Percentiles rank a stretch among this genome's conserved stretches.
phyloP scores from a whole-genome alignment of 371 early-diverging fungal species.

The Umbelopsis sp. region DNA sequence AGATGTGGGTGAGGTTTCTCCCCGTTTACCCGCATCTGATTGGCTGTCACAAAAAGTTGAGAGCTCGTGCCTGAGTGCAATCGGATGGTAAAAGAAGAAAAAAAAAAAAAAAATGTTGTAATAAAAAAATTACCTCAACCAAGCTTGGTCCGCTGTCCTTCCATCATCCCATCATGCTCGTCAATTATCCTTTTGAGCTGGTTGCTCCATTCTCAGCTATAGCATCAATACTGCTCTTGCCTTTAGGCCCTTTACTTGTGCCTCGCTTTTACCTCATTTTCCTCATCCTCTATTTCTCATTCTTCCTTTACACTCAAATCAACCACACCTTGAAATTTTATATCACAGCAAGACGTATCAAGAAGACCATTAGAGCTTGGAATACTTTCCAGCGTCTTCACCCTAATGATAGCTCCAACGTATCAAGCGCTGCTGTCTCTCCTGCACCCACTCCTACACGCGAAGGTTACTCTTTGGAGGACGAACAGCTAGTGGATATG shows the following conservation, averaged over 20 bases:
- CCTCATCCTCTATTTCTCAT: slow-evolving; percentile 40
- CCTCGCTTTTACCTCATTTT: slow-evolving; percentile 42
- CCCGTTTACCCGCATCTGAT: slow-evolving; percentile 1
- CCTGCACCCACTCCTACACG: slow-evolving; percentile 29
- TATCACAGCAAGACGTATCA: slow-evolving; percentile 39
- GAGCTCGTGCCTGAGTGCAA: slow-evolving; percentile 14
- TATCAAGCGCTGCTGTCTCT: slow-evolving; percentile 23
- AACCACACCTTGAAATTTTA: slow-evolving; percentile 50
- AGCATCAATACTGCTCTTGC: slow-evolving; percentile 37
- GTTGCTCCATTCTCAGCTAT: slow-evolving; percentile 48
- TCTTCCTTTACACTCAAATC: slow-evolving; percentile 47
- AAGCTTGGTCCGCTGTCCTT: background rate
- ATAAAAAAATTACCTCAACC: background rate
- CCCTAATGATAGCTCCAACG: background rate
- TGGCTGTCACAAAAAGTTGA: background rate
- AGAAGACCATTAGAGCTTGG: slow-evolving; percentile 37
- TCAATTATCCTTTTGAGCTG: slow-evolving; percentile 41
- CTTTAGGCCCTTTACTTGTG: slow-evolving; percentile 46
- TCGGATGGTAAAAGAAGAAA: background rate
- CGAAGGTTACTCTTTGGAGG: slow-evolving; percentile 28
- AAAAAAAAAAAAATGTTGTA: background rate
- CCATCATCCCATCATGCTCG: slow-evolving; percentile 1
- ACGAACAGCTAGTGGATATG: slow-evolving; percentile 32
- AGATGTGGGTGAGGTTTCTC: background rate
- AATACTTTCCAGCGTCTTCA: slow-evolving; percentile 22